These are phyloP conservation scores for Euptelea pleiosperma DNA, from an alignment of 164 flowering plant genomes.

Conservation along the genomic window DNA sequence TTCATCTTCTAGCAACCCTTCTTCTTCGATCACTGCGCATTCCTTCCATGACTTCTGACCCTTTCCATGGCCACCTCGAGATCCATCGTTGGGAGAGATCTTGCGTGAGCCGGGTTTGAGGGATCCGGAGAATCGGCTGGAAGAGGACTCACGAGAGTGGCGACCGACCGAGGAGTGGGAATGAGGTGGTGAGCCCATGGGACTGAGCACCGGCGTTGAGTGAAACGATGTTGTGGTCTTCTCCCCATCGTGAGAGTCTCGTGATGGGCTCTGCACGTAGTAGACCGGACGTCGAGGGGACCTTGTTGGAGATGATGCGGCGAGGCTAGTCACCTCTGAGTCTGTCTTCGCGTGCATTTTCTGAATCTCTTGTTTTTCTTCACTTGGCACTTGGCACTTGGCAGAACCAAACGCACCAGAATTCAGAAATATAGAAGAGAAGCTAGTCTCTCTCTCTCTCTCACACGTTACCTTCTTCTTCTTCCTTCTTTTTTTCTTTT, in stretches of 20 bases:
- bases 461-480: neutral
- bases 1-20: constrained; percentile 68
- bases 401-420: no score
- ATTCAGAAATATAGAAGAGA: neutral
- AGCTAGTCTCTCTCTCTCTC: neutral
- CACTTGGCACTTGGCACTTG: no score
- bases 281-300: constrained; percentile 60
- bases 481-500: neutral
- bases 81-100: constrained; percentile 45
- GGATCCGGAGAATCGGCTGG: constrained; percentile 76
- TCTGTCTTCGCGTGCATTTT: constrained; percentile 64
- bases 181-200: constrained; percentile 78
- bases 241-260: constrained; percentile 70
- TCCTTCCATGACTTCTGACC: constrained; percentile 56
- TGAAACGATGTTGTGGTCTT: constrained; percentile 74
- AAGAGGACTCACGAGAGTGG: constrained; percentile 82
- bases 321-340: constrained; percentile 63
- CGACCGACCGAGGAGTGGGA: constrained; percentile 79
- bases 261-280: constrained; percentile 85
- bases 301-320: constrained; percentile 59
- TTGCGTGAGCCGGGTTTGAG: constrained; percentile 69
- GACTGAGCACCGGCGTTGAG: constrained; percentile 78
- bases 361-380: neutral
- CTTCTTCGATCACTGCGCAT: constrained; percentile 69
- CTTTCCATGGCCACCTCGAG: constrained; percentile 27